Evolutionary conservation across 305 asterid species (phyloP).

Genomic region (Fraxinus ornus): DNA sequence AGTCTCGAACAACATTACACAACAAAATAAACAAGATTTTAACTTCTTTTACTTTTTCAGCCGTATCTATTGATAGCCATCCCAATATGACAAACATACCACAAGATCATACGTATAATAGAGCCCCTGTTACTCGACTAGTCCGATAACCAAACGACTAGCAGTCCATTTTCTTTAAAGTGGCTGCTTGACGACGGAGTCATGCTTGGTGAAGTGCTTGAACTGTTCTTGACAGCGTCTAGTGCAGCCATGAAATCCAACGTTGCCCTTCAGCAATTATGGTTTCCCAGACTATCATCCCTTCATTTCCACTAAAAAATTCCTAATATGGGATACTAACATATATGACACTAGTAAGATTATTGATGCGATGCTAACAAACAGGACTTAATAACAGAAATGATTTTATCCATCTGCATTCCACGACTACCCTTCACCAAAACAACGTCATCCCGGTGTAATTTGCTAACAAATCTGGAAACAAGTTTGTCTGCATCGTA

Average conservation of each 20-base stretch:
- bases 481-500: slow-evolving; percentile 19
- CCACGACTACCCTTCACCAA: slow-evolving; percentile 37
- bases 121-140: background rate
- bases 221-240: background rate
- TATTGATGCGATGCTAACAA: background rate
- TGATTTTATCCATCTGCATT: slow-evolving; percentile 36
- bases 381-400: slow-evolving; percentile 19
- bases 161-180: background rate
- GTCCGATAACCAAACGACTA: background rate
- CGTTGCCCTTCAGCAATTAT: background rate
- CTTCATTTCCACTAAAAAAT: background rate
- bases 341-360: background rate
- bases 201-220: background rate
- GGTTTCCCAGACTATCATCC: background rate
- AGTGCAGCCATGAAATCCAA: background rate
- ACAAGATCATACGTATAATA: background rate
- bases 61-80: background rate
- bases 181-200: background rate
- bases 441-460: slow-evolving; percentile 26
- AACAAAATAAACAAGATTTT: background rate
- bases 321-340: background rate
- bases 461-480: background rate
- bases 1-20: background rate
- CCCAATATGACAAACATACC: background rate
- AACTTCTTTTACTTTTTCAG: background rate